Base-by-base conservation (phyloP, 352 stramenopile species). In the Aphanomyces invadans region DNA sequence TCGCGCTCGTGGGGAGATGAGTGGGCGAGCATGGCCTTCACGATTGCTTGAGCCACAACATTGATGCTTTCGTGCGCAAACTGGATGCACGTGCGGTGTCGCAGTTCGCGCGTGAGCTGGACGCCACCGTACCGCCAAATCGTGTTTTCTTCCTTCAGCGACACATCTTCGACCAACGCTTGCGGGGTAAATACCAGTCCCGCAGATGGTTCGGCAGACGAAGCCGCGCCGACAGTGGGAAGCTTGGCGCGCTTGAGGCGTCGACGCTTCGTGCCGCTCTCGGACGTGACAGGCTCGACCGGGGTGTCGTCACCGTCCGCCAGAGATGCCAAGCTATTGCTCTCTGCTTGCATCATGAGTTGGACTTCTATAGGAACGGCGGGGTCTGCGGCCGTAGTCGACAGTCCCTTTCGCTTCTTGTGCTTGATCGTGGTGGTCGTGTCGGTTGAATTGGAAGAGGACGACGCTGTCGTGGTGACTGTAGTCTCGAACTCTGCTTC, bases 51-150 rank as follows among this genome's bases (percentile, higher is more conserved):
- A 0, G 83, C 85, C 29, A 92, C 85, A 9, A 80, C 77, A 68
- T 95, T 93, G 67, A 95, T 82, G 69, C 90, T 92, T 69, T 95
- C 86, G 12, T 72, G 88, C 29, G 86, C 83, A 64, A 93, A 93
- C 61, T 70, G 73, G 71, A 92, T 84, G 64, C 80, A 92, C 44
- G 84, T 80, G 44, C 79, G 78, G 70, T 93, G 86, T 33, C 86
- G 81, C 63, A 95, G 61, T 39, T 90, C 81, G 12, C 86, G 86
- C 73, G 92, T 75, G 32, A 95, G 72, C 57, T 95, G 84, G 33
- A 84, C 85, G 17, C 80, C 75, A 31, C 86, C 86, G 32, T 76
- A 86, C 48, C 86, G 83, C 86, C 86, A 95, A 28, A 93, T 73
- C 52, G 80, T 80, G 33, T 83, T 74, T 69, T 95, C 82, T 46